Conservation (phyloP, 208 protist genomes). For the Acanthamoeba triangularis region DNA sequence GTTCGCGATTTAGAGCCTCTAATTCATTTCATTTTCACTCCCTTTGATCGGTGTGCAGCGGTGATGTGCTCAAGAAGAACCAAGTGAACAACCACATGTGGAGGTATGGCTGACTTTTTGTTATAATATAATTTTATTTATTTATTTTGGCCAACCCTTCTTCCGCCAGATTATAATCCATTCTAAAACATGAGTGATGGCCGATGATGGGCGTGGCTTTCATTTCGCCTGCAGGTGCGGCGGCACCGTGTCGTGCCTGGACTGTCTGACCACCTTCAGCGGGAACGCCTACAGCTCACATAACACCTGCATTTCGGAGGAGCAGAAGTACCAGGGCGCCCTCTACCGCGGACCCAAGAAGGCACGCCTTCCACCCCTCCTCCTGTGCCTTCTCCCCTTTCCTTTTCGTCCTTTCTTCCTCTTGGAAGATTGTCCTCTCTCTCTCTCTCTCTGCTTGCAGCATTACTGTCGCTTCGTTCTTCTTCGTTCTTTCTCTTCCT, state of each 20-base stretch:
- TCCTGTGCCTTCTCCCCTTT: not conserved
- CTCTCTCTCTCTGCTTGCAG: too few species aligned
- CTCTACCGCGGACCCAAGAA: conserved; percentile 69
- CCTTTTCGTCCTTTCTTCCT: too few species aligned
- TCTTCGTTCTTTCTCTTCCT: too few species aligned
- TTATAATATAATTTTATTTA: not conserved
- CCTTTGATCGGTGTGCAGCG: not conserved
- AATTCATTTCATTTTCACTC: not conserved
- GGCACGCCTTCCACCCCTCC: not conserved
- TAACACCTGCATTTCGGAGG: conserved; percentile 66
- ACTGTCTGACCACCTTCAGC: conserved; percentile 9
- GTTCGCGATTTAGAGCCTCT: not conserved
- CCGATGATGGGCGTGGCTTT: not conserved
- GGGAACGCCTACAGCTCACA: not conserved
- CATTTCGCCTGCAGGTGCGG: not conserved
- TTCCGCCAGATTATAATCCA: not conserved
- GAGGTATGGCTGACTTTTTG: not conserved
- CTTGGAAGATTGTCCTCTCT: too few species aligned
- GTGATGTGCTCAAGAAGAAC: conserved; percentile 41
- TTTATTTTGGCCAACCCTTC: not conserved
- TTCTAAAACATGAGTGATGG: not conserved
- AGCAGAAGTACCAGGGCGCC: conserved; percentile 50
- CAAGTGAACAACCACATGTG: conserved; percentile 47
- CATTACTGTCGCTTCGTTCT: too few species aligned
- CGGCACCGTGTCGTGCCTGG: conserved; percentile 19